These are phyloP conservation scores for Suillus placidus DNA, from an alignment of 768 basidiomycete species.

Conservation along the genomic window DNA sequence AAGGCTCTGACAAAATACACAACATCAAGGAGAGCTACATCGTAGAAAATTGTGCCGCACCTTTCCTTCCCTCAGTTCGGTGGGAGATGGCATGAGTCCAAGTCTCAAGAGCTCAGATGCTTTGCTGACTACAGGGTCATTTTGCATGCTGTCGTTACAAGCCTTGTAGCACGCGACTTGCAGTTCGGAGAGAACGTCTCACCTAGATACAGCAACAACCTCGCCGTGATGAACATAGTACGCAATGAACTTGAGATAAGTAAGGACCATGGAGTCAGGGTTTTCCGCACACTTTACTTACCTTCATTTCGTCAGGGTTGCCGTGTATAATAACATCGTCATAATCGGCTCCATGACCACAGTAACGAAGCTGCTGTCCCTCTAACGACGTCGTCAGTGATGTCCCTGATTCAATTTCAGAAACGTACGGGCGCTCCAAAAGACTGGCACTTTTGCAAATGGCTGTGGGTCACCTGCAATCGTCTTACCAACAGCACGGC, in stretches of 20 bases:
- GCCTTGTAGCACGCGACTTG: not conserved
- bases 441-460: constrained; percentile 79
- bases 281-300: constrained; percentile 26
- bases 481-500: constrained; percentile 77
- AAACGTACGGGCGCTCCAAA: constrained; percentile 86
- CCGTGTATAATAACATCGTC: constrained; percentile 84
- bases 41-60: constrained; percentile 38
- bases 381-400: constrained; percentile 42
- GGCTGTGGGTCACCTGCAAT: constrained; percentile 67
- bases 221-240: constrained; percentile 72
- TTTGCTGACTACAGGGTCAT: constrained; percentile 79
- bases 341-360: constrained; percentile 68
- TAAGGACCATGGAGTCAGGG: not conserved
- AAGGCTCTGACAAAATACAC: constrained; percentile 23
- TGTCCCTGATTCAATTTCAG: not conserved
- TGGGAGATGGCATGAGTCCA: constrained; percentile 76
- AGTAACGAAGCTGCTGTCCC: constrained; percentile 87
- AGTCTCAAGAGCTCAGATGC: constrained; percentile 78
- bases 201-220: constrained; percentile 71
- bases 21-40: not conserved
- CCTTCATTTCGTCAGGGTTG: constrained; percentile 76
- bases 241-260: constrained; percentile 63
- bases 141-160: constrained; percentile 61
- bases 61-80: constrained; percentile 76
- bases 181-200: constrained; percentile 14